phyloP scores from a whole-genome alignment of 345 rosid genomes.

The Rhizophora mangle region DNA sequence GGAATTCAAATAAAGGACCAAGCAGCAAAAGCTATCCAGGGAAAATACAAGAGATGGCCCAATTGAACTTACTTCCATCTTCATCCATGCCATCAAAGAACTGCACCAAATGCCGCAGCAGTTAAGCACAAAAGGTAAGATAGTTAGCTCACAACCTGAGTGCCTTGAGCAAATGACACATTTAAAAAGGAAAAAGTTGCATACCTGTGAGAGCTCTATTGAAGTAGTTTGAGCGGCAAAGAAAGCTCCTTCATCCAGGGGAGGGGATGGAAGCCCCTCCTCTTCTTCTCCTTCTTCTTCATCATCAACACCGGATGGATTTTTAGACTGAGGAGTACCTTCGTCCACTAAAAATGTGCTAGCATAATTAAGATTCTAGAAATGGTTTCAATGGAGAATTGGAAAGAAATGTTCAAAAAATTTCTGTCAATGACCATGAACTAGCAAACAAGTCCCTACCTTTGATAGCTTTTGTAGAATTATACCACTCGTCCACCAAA shows the following conservation, averaged over 20 bases:
- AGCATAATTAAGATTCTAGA: conserved; percentile 21
- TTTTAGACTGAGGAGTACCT: conserved; percentile 82
- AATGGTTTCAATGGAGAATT: conserved; percentile 19
- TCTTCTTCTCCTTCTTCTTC: conserved; percentile 53
- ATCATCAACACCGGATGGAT: conserved; percentile 76
- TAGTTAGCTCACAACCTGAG: conserved; percentile 21
- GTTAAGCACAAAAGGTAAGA: not conserved
- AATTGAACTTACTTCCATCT: conserved; percentile 83
- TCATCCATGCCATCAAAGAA: conserved; percentile 97
- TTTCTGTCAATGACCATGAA: conserved; percentile 3
- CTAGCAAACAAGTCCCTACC: conserved; percentile 37
- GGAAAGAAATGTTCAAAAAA: conserved; percentile 12
- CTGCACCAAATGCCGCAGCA: conserved; percentile 25
- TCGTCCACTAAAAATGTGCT: conserved; percentile 39
- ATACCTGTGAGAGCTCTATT: conserved; percentile 78
- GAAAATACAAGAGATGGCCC: conserved; percentile 27
- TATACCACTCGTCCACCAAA: conserved; percentile 85
- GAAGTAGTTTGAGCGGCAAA: conserved; percentile 62
- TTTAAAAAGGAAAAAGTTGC: conserved; percentile 6
- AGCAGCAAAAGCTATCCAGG: conserved; percentile 30
- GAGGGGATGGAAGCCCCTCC: conserved; percentile 95
- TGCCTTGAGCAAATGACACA: conserved; percentile 5
- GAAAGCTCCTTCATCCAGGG: conserved; percentile 71
- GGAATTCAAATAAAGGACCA: conserved; percentile 37
- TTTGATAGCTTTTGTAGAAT: conserved; percentile 46